Base-by-base conservation (phyloP, 257 asterid genomes). In the Fraxinus anomala region DNA sequence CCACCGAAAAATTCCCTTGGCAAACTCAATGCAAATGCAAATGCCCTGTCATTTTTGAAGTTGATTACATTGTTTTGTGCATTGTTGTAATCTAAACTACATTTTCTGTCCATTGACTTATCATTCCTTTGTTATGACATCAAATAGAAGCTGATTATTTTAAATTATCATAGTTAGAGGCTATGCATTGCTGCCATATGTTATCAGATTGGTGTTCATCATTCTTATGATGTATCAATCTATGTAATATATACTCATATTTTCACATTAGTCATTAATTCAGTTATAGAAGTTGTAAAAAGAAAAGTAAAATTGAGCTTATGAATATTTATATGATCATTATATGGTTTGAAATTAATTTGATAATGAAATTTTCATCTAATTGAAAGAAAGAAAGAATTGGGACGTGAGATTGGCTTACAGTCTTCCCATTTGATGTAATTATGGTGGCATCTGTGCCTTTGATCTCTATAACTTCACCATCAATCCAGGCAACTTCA, bases 401-500 rank as follows among this genome's bases (percentile, higher is more conserved):
- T 44, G 31, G 31, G 23, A 68, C 51, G 17, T 71, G 72, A 34
- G 68, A 81, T 42, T 49, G 80, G 77, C 96, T 90, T 90, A 94
- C 98, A 39, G 87, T 90, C 83, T 87, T 92, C 59, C 86, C 98
- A 78, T 76, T 80, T 69, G 95, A 83, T 21, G 96, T 84, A 65
- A 87, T 83, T 80, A 92, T 84, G 77, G 92, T 88, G 70, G 91
- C 97, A 84, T 88, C 73, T 5, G 83, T 68, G 79, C 96, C 98
- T 81, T 89, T 89, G 80, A 92, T 94, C 76, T 89, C 87, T 37
- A 82, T 42, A 2, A 94, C 98, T 80, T 89, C 86, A 63, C 98
- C 98, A 84, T 94, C 96, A 65, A 92, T 87, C 98, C 98, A 92
- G 83, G 97, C 94, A 47, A 65, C 74, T 56, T 92, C 98, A 70